phyloP scores from a whole-genome alignment of 2,329 filamentous ascomycete genomes.

The Dactylellina parvicollis region DNA sequence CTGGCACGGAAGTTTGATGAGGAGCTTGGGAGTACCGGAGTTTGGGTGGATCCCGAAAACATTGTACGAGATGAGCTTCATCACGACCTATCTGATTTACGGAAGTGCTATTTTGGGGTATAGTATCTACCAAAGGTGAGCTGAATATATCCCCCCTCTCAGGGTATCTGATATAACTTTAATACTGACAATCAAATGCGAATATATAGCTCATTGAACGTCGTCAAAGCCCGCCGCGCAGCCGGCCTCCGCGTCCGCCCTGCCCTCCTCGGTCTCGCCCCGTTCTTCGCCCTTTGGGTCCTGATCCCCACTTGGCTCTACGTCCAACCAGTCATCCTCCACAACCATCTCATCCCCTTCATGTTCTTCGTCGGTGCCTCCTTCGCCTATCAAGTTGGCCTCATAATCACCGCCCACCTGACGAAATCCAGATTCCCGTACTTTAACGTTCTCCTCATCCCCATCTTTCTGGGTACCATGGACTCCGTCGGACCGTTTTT shows the following conservation, averaged over 20 bases:
- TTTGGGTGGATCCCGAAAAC: conserved; percentile 72
- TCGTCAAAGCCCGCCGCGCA: conserved; percentile 80
- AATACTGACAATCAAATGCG: not conserved
- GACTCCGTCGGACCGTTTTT: conserved; percentile 81
- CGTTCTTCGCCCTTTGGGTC: conserved; percentile 80
- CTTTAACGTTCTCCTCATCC: conserved; percentile 83
- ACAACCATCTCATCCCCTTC: conserved; percentile 87
- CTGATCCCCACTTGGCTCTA: conserved; percentile 81
- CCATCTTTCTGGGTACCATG: conserved; percentile 78
- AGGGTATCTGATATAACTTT: not conserved
- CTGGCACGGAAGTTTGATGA: conserved; percentile 86
- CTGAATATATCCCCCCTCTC: conserved; percentile 11
- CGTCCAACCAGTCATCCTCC: conserved; percentile 83
- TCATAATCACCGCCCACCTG: conserved; percentile 94
- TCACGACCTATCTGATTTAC: conserved; percentile 91
- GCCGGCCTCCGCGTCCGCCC: conserved; percentile 77
- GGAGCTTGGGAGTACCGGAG: conserved; percentile 64
- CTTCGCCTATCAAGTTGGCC: conserved; percentile 93
- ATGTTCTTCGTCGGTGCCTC: conserved; percentile 85
- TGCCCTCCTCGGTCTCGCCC: conserved; percentile 82
- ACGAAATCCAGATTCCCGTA: conserved; percentile 89
- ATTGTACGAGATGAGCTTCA: conserved; percentile 84
- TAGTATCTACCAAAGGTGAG: conserved; percentile 78
- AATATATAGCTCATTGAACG: conserved; percentile 74
- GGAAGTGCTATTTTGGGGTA: conserved; percentile 81